Conservation (phyloP, 805 yeast species). For the Clavispora carvajalis region DNA sequence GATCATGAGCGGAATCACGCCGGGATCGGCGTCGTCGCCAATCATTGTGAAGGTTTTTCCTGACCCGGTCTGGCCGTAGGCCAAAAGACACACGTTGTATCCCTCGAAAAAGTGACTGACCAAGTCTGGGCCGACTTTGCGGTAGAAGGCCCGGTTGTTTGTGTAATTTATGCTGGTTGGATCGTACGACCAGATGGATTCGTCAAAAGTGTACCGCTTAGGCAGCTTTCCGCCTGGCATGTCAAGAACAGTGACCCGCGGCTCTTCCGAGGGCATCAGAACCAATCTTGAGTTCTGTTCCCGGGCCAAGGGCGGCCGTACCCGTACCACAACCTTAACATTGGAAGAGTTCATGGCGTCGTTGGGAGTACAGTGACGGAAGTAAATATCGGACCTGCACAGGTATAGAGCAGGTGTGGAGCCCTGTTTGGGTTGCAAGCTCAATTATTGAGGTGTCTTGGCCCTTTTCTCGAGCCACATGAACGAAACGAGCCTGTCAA, state of each 20-base stretch:
- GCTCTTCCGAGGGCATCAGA: slow-evolving; percentile 24
- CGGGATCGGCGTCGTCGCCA: slow-evolving; percentile 32
- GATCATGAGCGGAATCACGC: slow-evolving; percentile 42
- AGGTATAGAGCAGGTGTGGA: neutral
- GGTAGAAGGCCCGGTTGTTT: slow-evolving; percentile 49
- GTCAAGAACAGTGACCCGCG: slow-evolving; percentile 14
- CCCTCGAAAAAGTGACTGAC: slow-evolving; percentile 48
- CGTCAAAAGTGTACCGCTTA: slow-evolving; percentile 46
- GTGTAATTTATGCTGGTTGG: slow-evolving; percentile 28
- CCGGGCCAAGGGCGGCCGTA: slow-evolving; percentile 39
- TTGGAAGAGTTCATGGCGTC: slow-evolving; percentile 7
- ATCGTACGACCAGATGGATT: slow-evolving; percentile 46
- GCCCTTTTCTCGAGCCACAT: no score
- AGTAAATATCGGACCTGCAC: neutral
- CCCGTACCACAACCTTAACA: slow-evolving; percentile 48
- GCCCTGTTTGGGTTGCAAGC: no score
- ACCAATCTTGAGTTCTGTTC: slow-evolving; percentile 27
- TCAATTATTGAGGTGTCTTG: no score
- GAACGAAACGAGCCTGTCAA: no score
- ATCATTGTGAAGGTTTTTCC: slow-evolving; percentile 42
- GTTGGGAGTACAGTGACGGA: no score
- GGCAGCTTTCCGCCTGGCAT: slow-evolving; percentile 20
- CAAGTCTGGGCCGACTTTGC: slow-evolving; percentile 51
- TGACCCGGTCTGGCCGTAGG: slow-evolving; percentile 41
- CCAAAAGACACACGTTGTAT: slow-evolving; percentile 37